Conservation (phyloP, 2,329 filamentous ascomycete species). For the Epichloe sp. region DNA sequence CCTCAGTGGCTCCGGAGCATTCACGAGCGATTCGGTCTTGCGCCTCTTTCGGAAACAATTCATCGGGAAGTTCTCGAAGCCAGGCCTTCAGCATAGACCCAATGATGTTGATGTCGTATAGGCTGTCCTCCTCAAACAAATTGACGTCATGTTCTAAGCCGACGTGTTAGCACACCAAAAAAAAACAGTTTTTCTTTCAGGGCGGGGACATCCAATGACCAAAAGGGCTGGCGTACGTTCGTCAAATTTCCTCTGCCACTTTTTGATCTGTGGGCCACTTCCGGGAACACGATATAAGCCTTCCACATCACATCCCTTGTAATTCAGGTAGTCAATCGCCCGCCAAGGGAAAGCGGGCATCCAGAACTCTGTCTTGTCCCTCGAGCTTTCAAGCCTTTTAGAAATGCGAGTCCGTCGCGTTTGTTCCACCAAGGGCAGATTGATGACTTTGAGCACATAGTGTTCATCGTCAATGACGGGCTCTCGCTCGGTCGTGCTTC, state of each 20-base stretch:
- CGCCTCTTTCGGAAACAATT: slow-evolving; percentile 74
- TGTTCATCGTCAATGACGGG: slow-evolving; percentile 62
- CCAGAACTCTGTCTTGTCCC: slow-evolving; percentile 97
- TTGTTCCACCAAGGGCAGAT: slow-evolving; percentile 74
- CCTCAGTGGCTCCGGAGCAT: slow-evolving; percentile 64
- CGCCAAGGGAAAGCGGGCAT: slow-evolving; percentile 94
- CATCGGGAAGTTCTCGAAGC: slow-evolving; percentile 88
- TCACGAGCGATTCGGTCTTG: slow-evolving; percentile 72
- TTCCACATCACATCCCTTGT: slow-evolving; percentile 86
- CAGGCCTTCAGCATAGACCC: slow-evolving; percentile 94
- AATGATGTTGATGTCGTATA: slow-evolving; percentile 94
- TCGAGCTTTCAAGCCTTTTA: slow-evolving; percentile 72
- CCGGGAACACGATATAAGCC: slow-evolving; percentile 87
- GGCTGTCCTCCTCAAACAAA: slow-evolving; percentile 71
- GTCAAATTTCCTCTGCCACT: slow-evolving; percentile 87
- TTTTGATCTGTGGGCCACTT: slow-evolving; percentile 79
- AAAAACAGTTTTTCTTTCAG: background rate
- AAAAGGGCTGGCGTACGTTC: slow-evolving; percentile 40
- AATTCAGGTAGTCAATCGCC: slow-evolving; percentile 92
- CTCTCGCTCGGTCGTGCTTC: slow-evolving; percentile 55
- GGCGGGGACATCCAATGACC: background rate
- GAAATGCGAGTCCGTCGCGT: slow-evolving; percentile 85
- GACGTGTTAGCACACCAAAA: background rate
- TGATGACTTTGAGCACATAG: slow-evolving; percentile 76
- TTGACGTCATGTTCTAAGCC: slow-evolving; percentile 69